A percentile compares a stretch with the other conserved stretches of the same genome.
Evolutionary conservation across 805 yeast species (phyloP).

Genomic region (Wickerhamiella siamensis): DNA sequence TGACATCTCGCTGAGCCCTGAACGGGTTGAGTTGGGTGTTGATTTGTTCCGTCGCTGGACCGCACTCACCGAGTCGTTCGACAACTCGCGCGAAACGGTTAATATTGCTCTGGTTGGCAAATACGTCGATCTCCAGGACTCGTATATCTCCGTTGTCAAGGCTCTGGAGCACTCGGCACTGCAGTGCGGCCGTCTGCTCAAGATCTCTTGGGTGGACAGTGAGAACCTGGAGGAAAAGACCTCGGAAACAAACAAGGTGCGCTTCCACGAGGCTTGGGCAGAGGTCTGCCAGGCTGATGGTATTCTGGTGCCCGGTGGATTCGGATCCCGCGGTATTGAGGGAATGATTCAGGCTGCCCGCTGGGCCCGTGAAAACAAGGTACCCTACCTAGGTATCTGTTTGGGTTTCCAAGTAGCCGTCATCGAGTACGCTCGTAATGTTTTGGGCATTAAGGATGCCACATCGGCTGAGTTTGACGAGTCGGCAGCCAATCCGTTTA

Average conservation of each 20-base stretch:
- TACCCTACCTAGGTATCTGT: conserved; percentile 94
- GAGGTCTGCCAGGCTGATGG: conserved; percentile 88
- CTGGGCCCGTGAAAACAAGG: conserved; percentile 93
- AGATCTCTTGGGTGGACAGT: conserved; percentile 93
- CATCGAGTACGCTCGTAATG: conserved; percentile 77
- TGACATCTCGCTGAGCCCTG: conserved; percentile 32
- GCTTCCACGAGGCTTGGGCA: conserved; percentile 93
- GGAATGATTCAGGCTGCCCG: conserved; percentile 96
- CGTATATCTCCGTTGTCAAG: conserved; percentile 87
- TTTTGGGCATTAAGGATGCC: conserved; percentile 51
- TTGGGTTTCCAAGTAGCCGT: conserved; percentile 95
- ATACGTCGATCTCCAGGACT: conserved; percentile 89
- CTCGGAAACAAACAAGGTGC: conserved; percentile 48
- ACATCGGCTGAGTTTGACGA: conserved; percentile 71
- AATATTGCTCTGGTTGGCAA: conserved; percentile 95
- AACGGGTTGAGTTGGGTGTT: conserved; percentile 51
- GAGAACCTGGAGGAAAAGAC: conserved; percentile 70
- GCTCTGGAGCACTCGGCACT: conserved; percentile 90
- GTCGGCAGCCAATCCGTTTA: conserved; percentile 53
- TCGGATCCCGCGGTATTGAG: conserved; percentile 93
- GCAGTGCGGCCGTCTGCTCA: conserved; percentile 71
- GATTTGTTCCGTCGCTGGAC: conserved; percentile 66
- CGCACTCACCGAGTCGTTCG: conserved; percentile 61
- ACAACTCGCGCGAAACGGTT: conserved; percentile 71
- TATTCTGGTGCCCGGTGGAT: conserved; percentile 96